Conservation (phyloP, 192 early-diverging fungal species). For the Mortierella alpina region DNA sequence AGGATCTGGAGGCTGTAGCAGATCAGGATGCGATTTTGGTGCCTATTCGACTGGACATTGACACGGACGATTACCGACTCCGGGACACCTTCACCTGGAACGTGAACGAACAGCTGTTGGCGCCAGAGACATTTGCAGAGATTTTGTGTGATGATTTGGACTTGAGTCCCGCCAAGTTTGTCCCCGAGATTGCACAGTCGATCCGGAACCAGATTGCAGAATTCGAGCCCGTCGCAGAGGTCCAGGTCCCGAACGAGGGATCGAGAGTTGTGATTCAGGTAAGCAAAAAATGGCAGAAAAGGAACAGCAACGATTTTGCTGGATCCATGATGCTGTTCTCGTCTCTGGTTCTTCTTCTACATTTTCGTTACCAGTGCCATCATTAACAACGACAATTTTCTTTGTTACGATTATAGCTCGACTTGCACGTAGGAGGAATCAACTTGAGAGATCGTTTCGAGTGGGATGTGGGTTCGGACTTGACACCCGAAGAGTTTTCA, state of each 20-base stretch:
- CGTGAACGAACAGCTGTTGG: constrained; percentile 81
- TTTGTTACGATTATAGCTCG: constrained; percentile 64
- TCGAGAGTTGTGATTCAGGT: constrained; percentile 64
- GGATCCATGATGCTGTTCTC: not conserved
- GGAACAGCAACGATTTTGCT: not conserved
- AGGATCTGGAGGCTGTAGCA: constrained; percentile 64
- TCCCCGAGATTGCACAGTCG: constrained; percentile 62
- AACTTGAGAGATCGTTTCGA: constrained; percentile 90
- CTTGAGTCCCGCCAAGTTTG: constrained; percentile 62
- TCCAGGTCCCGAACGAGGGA: constrained; percentile 56
- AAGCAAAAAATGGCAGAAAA: constrained; percentile 1
- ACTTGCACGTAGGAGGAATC: constrained; percentile 84
- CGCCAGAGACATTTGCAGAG: constrained; percentile 87
- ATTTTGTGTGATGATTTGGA: constrained; percentile 85
- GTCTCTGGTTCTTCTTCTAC: not conserved
- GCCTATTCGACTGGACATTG: constrained; percentile 92
- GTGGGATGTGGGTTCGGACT: constrained; percentile 84
- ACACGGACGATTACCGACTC: constrained; percentile 85
- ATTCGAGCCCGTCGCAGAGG: constrained; percentile 62
- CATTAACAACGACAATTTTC: not conserved
- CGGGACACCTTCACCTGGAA: constrained; percentile 96
- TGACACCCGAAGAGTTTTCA: constrained; percentile 81
- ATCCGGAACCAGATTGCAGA: constrained; percentile 72
- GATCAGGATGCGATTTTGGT: constrained; percentile 81
- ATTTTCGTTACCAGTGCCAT: not conserved